Base-by-base conservation (phyloP, 2,329 filamentous ascomycete genomes). In the Ascochyta lentis region DNA sequence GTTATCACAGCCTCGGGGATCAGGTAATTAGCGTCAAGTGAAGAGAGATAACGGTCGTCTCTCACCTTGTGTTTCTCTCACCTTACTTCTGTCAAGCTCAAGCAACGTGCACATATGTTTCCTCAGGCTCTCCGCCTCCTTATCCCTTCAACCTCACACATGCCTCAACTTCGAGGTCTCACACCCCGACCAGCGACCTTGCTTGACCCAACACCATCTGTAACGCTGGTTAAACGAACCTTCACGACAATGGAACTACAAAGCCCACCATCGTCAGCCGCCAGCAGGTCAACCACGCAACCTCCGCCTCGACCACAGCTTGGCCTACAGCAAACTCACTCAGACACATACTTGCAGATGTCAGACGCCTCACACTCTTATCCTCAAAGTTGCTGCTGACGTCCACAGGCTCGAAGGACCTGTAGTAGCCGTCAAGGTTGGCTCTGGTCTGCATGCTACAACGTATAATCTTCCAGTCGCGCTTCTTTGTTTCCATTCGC, bases 401-500 rank as follows among this genome's bases (percentile, higher is more conserved):
- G 15, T 31, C 0, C 2, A 6, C 16, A 64, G 60, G 49, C 49
- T 66, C 13, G 47, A 55, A 42, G 64, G 63, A 1, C 43, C 41
- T 12, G 40, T 48, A 8, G 13, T 61, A 8, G 29, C 37, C 1
- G 37, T 65, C 22, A 31, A 47, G 2, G 42, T 66, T 9, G 58
- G 59, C 29, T 33, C 34, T 9, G 8, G 26, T 6, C 24, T 39
- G 5, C n/a, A 31, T n/a, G 27, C 15, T 9, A n/a, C 16, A 9
- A 46, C 3, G 10, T 65, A 60, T 16, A 50, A 41, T 0, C 56
- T 65, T 1, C 64, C 62, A 3, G 34, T 48, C 2, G 38, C 38
- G 13, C 52, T 65, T 6, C 54, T 67, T 19, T 31, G 41, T 23
- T 38, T 38, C 0, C 48, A 67, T 29, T 65, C 59, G 0, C 6